Conservation (phyloP, 2,329 filamentous ascomycete genomes). For the Clarireedia hainanense region DNA sequence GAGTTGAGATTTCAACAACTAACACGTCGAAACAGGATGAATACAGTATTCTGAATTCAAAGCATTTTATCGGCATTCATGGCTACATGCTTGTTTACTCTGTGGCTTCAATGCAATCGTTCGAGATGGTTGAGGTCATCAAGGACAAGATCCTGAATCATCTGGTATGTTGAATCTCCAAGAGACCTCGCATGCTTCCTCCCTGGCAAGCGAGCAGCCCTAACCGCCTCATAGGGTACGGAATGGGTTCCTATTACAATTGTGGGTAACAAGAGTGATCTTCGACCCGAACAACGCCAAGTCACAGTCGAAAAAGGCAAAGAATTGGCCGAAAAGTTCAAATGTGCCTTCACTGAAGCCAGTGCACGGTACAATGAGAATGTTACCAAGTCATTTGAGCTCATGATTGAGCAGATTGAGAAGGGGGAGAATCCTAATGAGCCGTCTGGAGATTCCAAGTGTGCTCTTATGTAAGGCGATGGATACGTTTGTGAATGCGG, state of each 20-base stretch:
- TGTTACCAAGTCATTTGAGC: slow-evolving; percentile 84
- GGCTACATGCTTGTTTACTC: slow-evolving; percentile 98
- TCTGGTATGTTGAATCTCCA: slow-evolving; percentile 50
- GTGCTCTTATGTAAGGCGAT: slow-evolving; percentile 64
- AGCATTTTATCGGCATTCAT: slow-evolving; percentile 98
- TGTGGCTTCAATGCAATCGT: slow-evolving; percentile 87
- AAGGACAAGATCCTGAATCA: slow-evolving; percentile 97
- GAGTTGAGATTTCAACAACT: slow-evolving; percentile 7
- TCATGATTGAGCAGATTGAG: slow-evolving; percentile 91
- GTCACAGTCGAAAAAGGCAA: slow-evolving; percentile 80
- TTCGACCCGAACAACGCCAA: slow-evolving; percentile 87
- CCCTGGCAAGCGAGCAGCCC: slow-evolving; percentile 4
- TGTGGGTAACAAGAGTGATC: slow-evolving; percentile 94
- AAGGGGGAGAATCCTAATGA: slow-evolving; percentile 87
- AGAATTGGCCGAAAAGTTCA: slow-evolving; percentile 75
- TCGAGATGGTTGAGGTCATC: slow-evolving; percentile 96
- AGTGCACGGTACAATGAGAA: slow-evolving; percentile 93
- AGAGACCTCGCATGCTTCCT: not conserved
- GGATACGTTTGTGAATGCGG: not conserved
- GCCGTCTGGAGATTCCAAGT: slow-evolving; percentile 73
- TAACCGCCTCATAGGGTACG: slow-evolving; percentile 54
- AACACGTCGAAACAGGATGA: slow-evolving; percentile 60
- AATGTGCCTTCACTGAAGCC: slow-evolving; percentile 91
- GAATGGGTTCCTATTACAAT: slow-evolving; percentile 90
- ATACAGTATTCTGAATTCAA: slow-evolving; percentile 96